These are phyloP conservation scores for Nakazawaea laoshanensis DNA, from an alignment of 805 yeast genomes.

Conservation along the genomic window DNA sequence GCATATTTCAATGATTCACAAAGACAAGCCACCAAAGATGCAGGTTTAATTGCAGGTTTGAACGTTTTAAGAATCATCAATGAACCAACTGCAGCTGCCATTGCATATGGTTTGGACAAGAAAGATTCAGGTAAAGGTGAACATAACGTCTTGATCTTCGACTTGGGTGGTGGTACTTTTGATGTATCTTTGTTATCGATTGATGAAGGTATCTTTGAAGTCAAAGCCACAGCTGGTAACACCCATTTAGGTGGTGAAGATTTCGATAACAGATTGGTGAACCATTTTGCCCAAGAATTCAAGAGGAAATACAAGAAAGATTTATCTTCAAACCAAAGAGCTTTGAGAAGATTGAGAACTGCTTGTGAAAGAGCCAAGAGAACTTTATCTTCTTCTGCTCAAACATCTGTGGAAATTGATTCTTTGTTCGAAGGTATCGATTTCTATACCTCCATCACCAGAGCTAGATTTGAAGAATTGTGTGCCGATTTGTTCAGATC, in stretches of 20 bases:
- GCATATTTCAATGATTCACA: constrained; percentile 80
- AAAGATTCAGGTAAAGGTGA: constrained; percentile 30
- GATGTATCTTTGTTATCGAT: constrained; percentile 74
- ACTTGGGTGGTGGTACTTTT: constrained; percentile 82
- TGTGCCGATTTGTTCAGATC: constrained; percentile 93
- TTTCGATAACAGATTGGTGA: constrained; percentile 73
- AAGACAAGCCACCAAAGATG: constrained; percentile 76
- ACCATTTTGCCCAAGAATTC: constrained; percentile 89
- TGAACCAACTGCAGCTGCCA: constrained; percentile 83
- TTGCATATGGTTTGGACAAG: constrained; percentile 69
- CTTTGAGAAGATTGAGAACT: constrained; percentile 96
- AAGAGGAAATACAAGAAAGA: constrained; percentile 98
- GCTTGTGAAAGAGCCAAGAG: constrained; percentile 99
- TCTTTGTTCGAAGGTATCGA: constrained; percentile 92
- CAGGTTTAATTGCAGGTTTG: constrained; percentile 69
- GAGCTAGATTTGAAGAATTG: constrained; percentile 96
- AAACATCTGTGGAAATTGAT: constrained; percentile 91
- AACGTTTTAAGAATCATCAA: constrained; percentile 70
- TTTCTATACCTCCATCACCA: constrained; percentile 91
- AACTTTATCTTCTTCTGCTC: constrained; percentile 92
- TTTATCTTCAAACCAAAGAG: constrained; percentile 87
- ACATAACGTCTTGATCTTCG: constrained; percentile 54
- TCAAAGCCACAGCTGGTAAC: constrained; percentile 76
- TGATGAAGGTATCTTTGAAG: constrained; percentile 77
- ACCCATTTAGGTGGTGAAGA: constrained; percentile 86